Percentiles rank a stretch among this genome's conserved stretches.
phyloP scores from a whole-genome alignment of 116 monocot genomes.

The Papilionanthe hybrid region DNA sequence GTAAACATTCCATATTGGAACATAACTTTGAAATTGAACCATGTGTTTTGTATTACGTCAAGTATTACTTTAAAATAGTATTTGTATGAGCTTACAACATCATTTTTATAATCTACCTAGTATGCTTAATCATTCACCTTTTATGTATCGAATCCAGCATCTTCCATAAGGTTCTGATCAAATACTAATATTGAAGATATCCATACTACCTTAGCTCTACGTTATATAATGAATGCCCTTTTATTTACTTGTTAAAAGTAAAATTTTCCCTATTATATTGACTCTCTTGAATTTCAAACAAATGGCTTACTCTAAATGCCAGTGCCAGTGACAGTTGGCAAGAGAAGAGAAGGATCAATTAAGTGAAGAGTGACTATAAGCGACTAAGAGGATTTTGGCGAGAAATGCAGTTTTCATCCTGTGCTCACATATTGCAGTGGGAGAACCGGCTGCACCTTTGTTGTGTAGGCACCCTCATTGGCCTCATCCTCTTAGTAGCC shows the following conservation, averaged over 20 bases:
- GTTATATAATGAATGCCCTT: background rate
- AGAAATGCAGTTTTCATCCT: conserved; percentile 9
- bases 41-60: background rate
- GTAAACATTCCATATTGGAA: background rate
- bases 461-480: conserved; percentile 16
- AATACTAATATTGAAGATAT: background rate
- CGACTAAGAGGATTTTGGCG: background rate
- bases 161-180: background rate
- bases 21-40: background rate
- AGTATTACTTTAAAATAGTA: background rate
- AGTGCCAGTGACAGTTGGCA: background rate
- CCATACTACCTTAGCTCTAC: background rate
- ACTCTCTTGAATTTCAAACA: background rate
- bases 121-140: background rate
- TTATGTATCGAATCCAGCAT: background rate
- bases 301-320: background rate
- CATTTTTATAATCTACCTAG: too few relatives aligned
- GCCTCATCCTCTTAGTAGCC: conserved; percentile 26
- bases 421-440: conserved; percentile 10
- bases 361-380: background rate
- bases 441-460: conserved; percentile 27
- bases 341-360: background rate
- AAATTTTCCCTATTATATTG: background rate
- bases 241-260: background rate
- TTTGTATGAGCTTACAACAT: background rate